Evolutionary conservation across 2,329 filamentous ascomycete genomes (phyloP).

Genomic region (Rhinocladiella similis): DNA sequence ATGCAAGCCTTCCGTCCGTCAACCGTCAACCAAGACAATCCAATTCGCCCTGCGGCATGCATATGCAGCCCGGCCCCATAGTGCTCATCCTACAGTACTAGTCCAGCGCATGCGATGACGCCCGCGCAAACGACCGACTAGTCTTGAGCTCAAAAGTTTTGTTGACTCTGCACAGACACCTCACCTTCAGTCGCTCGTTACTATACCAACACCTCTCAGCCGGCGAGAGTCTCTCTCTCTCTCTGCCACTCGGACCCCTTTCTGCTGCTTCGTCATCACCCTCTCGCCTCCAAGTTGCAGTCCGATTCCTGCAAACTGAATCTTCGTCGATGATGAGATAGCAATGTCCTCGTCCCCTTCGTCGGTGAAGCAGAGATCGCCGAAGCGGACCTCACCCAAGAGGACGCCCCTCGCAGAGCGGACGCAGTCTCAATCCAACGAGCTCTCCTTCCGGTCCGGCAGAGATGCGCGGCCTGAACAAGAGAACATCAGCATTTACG

Average conservation of each 20-base stretch:
- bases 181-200: slow-evolving; percentile 27
- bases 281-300: neutral
- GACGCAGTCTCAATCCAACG: slow-evolving; percentile 47
- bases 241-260: neutral
- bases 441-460: slow-evolving; percentile 40
- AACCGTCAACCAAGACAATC: slow-evolving; percentile 20
- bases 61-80: slow-evolving; percentile 23
- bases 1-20: slow-evolving; percentile 16
- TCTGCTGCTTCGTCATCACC: slow-evolving; percentile 1
- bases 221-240: neutral
- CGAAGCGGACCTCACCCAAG: slow-evolving; percentile 41
- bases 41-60: slow-evolving; percentile 31
- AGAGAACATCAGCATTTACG: slow-evolving; percentile 39
- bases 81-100: slow-evolving; percentile 7
- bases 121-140: slow-evolving; percentile 5
- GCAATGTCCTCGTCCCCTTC: slow-evolving; percentile 28
- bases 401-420: slow-evolving; percentile 49
- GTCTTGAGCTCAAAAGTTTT: slow-evolving; percentile 7
- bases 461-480: slow-evolving; percentile 33
- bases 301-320: neutral
- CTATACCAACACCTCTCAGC: slow-evolving; percentile 2
- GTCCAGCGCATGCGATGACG: slow-evolving; percentile 11
- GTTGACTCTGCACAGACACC: slow-evolving; percentile 21
- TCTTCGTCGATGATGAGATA: slow-evolving; percentile 21
- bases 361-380: slow-evolving; percentile 26